Evolutionary conservation across 1,139 yeast species (phyloP).

Genomic region (Zygosaccharomyces pseudobailii): DNA sequence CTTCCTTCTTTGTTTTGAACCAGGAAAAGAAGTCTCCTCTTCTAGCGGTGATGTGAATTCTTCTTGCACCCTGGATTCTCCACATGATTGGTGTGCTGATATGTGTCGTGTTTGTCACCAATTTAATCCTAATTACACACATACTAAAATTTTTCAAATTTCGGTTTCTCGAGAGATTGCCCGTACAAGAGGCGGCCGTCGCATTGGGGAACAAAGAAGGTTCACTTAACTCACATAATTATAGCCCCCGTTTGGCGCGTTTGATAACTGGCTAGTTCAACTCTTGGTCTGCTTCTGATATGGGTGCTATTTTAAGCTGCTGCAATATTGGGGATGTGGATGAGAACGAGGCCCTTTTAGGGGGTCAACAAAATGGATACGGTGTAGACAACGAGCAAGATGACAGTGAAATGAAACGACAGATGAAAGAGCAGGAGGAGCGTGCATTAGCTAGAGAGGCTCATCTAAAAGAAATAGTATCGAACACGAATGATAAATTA

Average conservation of each 20-base stretch:
- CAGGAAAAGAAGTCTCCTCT: conserved; percentile 37
- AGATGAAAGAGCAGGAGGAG: conserved; percentile 31
- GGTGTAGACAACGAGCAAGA: conserved; percentile 19
- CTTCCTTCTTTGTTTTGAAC: conserved; percentile 31
- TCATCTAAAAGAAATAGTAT: conserved; percentile 37
- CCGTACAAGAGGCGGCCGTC: neutral
- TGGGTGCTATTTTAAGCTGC: conserved; percentile 28
- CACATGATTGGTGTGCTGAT: neutral
- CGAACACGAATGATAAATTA: conserved; percentile 37
- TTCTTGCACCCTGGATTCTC: conserved; percentile 5
- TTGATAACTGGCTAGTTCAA: neutral
- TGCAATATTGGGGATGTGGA: conserved; percentile 19
- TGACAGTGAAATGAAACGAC: conserved; percentile 16
- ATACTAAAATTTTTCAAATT: neutral
- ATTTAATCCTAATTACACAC: no score
- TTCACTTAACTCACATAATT: no score
- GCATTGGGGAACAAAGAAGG: neutral
- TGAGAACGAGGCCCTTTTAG: conserved; percentile 25
- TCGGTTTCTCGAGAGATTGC: neutral
- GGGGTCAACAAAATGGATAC: conserved; percentile 33
- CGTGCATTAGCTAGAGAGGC: conserved; percentile 32
- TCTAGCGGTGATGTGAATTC: conserved; percentile 24
- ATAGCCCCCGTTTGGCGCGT: no score
- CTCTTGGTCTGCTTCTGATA: conserved; percentile 2
- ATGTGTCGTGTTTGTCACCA: neutral